These are phyloP conservation scores for Crithidia acanthocephali DNA, from an alignment of 208 protist species.

Conservation along the genomic window DNA sequence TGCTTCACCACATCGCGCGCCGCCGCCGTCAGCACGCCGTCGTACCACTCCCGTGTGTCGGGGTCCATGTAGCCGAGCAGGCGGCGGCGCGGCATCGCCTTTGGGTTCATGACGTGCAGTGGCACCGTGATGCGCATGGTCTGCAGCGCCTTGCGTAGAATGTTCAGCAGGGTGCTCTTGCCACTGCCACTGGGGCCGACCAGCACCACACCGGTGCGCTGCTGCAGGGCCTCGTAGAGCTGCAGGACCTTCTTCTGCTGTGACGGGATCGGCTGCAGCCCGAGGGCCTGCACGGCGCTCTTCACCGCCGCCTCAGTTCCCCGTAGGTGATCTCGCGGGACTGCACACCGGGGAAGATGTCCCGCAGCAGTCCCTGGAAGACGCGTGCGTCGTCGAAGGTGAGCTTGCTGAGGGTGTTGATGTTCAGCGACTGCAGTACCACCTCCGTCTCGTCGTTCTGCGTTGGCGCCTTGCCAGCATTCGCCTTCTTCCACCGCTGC, in stretches of 20 bases:
- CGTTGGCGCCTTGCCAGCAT: constrained; percentile 72
- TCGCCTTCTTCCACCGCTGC: constrained; percentile 71
- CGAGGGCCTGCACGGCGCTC: constrained; percentile 58
- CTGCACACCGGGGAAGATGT: constrained; percentile 87
- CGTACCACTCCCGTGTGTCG: constrained; percentile 98
- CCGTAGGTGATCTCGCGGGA: constrained; percentile 73
- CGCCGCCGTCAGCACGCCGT: constrained; percentile 97
- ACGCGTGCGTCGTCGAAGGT: constrained; percentile 96
- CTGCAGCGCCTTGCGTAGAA: constrained; percentile 86
- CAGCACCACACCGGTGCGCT: constrained; percentile 95
- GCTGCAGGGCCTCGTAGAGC: constrained; percentile 93
- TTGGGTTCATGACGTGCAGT: constrained; percentile 93
- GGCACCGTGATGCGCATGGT: constrained; percentile 75
- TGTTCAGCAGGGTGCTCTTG: constrained; percentile 91
- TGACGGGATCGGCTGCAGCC: constrained; percentile 68
- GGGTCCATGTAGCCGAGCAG: constrained; percentile 97
- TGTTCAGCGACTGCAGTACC: constrained; percentile 95
- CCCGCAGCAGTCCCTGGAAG: constrained; percentile 93
- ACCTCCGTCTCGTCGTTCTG: constrained; percentile 90
- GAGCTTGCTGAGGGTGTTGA: constrained; percentile 98
- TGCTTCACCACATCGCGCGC: constrained; percentile 90
- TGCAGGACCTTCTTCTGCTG: constrained; percentile 94
- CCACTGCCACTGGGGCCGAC: constrained; percentile 93
- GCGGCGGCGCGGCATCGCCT: constrained; percentile 92
- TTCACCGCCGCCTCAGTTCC: constrained; percentile 86